Percentiles rank a stretch among this genome's conserved stretches.
Conservation (phyloP, 2,329 filamentous ascomycete species). For the Penicillium aurantiogriseum region DNA sequence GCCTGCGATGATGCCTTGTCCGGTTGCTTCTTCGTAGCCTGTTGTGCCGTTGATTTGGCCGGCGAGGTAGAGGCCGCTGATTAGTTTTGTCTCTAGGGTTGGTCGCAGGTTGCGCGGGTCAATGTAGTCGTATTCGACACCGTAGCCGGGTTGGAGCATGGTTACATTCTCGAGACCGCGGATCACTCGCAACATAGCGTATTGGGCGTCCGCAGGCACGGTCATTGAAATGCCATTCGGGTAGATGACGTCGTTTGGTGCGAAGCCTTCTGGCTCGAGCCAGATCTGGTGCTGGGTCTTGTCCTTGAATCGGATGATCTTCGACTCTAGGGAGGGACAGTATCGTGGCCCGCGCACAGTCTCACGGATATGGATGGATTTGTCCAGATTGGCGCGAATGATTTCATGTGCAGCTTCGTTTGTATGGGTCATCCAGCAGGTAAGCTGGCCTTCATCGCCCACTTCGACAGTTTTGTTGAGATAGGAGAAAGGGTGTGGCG, state of each 20-base stretch:
- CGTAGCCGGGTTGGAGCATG: constrained; percentile 95
- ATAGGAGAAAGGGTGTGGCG: constrained; percentile 88
- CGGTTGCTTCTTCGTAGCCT: constrained; percentile 95
- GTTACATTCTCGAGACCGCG: constrained; percentile 81
- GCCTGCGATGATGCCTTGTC: constrained; percentile 86
- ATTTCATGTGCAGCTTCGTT: constrained; percentile 80
- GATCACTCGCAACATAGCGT: constrained; percentile 79
- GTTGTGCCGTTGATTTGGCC: constrained; percentile 99
- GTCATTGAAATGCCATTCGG: constrained; percentile 98
- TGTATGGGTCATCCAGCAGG: constrained; percentile 85
- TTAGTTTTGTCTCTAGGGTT: constrained; percentile 92
- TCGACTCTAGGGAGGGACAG: constrained; percentile 92
- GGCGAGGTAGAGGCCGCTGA: constrained; percentile 82
- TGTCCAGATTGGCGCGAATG: constrained; percentile 84
- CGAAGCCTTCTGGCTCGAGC: constrained; percentile 94
- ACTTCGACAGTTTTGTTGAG: constrained; percentile 77
- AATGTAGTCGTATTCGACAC: constrained; percentile 98
- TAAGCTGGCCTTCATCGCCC: constrained; percentile 66
- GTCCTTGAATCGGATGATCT: constrained; percentile 81
- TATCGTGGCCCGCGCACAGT: constrained; percentile 92
- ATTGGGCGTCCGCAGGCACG: constrained; percentile 82
- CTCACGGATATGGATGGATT: constrained; percentile 93
- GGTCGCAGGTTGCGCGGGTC: constrained; percentile 83
- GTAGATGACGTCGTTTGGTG: constrained; percentile 79
- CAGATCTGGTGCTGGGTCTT: constrained; percentile 85